These are phyloP conservation scores for Yarrowia alimentaria DNA, from an alignment of 805 yeast genomes.

Conservation along the genomic window DNA sequence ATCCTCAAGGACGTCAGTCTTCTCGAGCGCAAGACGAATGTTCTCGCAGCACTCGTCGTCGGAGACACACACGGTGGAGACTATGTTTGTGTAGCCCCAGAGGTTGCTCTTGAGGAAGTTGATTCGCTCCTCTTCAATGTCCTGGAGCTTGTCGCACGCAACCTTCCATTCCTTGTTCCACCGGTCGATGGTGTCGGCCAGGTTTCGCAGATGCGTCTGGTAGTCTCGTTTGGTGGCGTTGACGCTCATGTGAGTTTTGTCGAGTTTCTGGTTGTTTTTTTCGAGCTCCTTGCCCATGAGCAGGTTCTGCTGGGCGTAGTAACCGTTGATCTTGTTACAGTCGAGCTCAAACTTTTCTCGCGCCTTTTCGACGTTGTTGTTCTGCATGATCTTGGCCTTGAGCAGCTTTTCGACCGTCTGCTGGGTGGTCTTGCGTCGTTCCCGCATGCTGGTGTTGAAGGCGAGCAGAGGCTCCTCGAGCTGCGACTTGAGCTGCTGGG, in stretches of 20 bases:
- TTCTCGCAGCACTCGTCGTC: conserved; percentile 76
- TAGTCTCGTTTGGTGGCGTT: conserved; percentile 53
- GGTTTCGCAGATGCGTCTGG: conserved; percentile 51
- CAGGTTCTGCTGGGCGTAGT: conserved; percentile 60
- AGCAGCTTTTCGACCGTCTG: conserved; percentile 55
- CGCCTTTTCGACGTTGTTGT: conserved; percentile 39
- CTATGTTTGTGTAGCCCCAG: conserved; percentile 74
- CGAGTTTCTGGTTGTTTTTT: conserved; percentile 54
- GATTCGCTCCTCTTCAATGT: conserved; percentile 68
- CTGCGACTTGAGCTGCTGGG: conserved; percentile 51
- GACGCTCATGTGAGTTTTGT: conserved; percentile 48
- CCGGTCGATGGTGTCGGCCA: conserved; percentile 55
- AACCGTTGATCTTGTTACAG: conserved; percentile 57
- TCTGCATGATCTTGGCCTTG: conserved; percentile 45
- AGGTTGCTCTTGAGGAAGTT: conserved; percentile 66
- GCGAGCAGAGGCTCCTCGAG: conserved; percentile 53
- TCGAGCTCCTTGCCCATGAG: conserved; percentile 74
- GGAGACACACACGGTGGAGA: conserved; percentile 72
- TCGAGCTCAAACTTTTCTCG: conserved; percentile 54
- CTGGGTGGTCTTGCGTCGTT: conserved; percentile 57
- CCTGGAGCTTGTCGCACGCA: conserved; percentile 61
- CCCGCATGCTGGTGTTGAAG: conserved; percentile 52
- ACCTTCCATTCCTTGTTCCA: conserved; percentile 74
- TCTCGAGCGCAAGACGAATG: conserved; percentile 64
- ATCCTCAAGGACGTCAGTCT: conserved; percentile 62